Percentiles rank a stretch among this genome's conserved stretches.
Evolutionary conservation across 2,329 filamentous ascomycete species (phyloP).

Genomic region (Diaporthe ampelina): DNA sequence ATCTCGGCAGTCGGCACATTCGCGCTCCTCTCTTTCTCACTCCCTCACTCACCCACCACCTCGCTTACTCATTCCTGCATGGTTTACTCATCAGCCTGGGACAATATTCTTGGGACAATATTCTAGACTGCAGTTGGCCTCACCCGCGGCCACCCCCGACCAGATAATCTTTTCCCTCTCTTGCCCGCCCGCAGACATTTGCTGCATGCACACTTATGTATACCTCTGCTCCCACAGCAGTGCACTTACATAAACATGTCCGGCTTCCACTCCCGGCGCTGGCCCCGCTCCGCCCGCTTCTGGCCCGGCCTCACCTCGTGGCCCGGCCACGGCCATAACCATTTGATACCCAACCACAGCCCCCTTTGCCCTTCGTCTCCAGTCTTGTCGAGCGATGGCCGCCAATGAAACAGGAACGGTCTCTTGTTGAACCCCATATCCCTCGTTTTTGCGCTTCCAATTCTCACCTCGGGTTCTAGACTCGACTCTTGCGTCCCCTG

Average conservation of each 20-base stretch:
- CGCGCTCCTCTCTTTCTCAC: no score
- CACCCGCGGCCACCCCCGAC: background rate
- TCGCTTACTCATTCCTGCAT: no score
- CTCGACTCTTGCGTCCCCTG: background rate
- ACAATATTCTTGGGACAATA: no score
- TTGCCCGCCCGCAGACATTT: no score
- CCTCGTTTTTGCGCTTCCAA: background rate
- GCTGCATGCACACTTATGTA: no score
- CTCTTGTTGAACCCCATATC: slow-evolving; percentile 18
- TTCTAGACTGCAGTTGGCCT: background rate
- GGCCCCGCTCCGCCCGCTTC: background rate
- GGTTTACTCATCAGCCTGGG: no score
- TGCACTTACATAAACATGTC: background rate
- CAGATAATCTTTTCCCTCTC: no score
- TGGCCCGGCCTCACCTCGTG: slow-evolving; percentile 24
- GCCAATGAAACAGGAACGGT: slow-evolving; percentile 29
- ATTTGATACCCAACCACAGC: slow-evolving; percentile 14
- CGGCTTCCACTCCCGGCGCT: background rate
- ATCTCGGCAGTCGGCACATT: background rate
- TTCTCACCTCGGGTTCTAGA: background rate
- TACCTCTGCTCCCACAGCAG: no score
- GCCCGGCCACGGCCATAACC: slow-evolving; percentile 26
- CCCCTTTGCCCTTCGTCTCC: background rate
- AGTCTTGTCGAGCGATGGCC: slow-evolving; percentile 1
- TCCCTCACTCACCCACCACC: background rate